Base-by-base conservation (phyloP, 768 basidiomycete genomes). In the Auricularia auricula-judae region DNA sequence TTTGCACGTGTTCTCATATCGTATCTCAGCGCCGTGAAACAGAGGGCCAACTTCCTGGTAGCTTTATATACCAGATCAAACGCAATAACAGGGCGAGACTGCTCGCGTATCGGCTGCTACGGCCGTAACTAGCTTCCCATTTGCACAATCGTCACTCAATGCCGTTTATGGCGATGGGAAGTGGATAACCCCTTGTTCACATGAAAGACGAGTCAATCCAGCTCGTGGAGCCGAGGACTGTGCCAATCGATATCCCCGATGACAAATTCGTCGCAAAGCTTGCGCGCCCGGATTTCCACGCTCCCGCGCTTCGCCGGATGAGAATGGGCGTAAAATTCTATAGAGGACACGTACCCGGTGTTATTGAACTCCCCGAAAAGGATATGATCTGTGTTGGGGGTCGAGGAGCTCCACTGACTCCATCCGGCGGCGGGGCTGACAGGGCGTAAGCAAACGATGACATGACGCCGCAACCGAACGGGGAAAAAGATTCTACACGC, bases 281-380 rank as follows among this genome's bases (percentile, higher is more conserved):
- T 29, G 72, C 71, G 39, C 73, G 70, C 3, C 58, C 58, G 16
- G 63, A 63, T 7, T 56, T 47, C 64, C 67, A 65, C 16, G 67
- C 67, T 11, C 67, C 67, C 33, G 62, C 42, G n/a, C 67, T 68
- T 18, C 18, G 11, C 14, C 10, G 11, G 18, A 18, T 51, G 4
- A 51, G 47, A 5, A 18, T 18, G 14, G 5, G 8, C 18, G 21
- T 16, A 51, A 10, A 51, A 63, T 64, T 16, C 33, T 29, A 39
- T 66, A 65, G 36, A 60, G 18, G 70, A 63, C 23, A 70, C 71
- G 0, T 64, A 64, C 36, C 73, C 73, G 12, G 72, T 69, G 64
- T 72, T 73, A 43, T 65, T 69, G 67, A 68, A 72, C 67, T 74
- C 72, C 34, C 71, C 73, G 66, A 72, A 73, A 4, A 70, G 68